These are phyloP conservation scores for Lachancea nothofagi DNA, from an alignment of 805 yeast species.

Conservation along the genomic window DNA sequence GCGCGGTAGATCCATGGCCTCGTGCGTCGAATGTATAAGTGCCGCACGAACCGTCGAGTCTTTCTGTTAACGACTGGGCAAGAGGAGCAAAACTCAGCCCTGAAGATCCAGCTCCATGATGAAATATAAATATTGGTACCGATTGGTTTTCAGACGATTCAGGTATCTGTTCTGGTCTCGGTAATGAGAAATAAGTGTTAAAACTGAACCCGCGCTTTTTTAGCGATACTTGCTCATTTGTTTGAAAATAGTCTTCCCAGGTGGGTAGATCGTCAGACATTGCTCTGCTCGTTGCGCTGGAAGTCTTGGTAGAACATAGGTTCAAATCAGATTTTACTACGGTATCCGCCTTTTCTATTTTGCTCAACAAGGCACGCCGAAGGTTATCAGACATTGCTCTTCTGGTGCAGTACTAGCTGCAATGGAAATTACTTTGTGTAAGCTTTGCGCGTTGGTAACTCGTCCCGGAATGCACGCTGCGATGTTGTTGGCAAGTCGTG, in stretches of 20 bases:
- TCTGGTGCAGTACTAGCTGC: background rate
- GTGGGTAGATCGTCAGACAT: conserved; percentile 4
- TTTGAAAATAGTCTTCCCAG: conserved; percentile 26
- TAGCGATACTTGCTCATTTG: conserved; percentile 14
- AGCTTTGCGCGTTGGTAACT: background rate
- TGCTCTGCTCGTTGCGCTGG: background rate
- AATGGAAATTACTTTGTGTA: background rate
- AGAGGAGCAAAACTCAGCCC: conserved; percentile 69
- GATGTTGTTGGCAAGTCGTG: too few species aligned
- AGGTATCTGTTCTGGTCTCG: conserved; percentile 25
- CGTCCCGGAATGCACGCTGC: too few species aligned
- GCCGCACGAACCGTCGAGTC: conserved; percentile 46
- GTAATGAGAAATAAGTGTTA: conserved; percentile 55
- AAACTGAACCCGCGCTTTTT: conserved; percentile 30
- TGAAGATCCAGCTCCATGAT: conserved; percentile 95
- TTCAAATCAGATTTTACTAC: background rate
- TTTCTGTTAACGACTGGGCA: conserved; percentile 31
- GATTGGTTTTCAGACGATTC: conserved; percentile 8
- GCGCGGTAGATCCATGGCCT: conserved; percentile 67
- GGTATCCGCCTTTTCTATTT: conserved; percentile 3
- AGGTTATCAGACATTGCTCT: conserved; percentile 6
- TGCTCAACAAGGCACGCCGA: conserved; percentile 4
- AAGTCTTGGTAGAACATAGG: background rate
- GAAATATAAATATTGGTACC: conserved; percentile 62
- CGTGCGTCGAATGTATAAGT: conserved; percentile 71